A percentile compares a stretch with the other conserved stretches of the same genome.
Conservation (phyloP, 2,329 filamentous ascomycete genomes). For the Pseudogymnoascus sp. region DNA sequence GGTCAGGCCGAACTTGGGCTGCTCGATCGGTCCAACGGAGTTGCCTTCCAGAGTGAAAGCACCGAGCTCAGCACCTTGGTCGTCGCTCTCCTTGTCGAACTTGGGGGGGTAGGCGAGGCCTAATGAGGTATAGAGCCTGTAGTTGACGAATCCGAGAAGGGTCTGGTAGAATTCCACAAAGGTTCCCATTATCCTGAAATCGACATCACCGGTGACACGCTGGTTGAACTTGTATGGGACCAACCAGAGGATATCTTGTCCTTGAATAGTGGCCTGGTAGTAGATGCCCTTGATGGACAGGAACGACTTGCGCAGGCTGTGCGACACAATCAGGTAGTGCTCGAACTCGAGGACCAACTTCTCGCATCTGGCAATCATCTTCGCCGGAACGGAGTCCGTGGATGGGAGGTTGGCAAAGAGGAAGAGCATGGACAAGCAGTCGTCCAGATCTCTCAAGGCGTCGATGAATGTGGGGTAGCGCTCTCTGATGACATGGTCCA, state of each 20-base stretch:
- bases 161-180: slow-evolving; percentile 99
- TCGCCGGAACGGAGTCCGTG: slow-evolving; percentile 80
- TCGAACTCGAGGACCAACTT: slow-evolving; percentile 91
- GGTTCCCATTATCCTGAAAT: slow-evolving; percentile 98
- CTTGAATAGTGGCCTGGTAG: slow-evolving; percentile 95
- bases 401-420: slow-evolving; percentile 95
- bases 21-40: slow-evolving; percentile 48
- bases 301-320: slow-evolving; percentile 92
- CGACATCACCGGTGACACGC: slow-evolving; percentile 84
- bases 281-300: slow-evolving; percentile 99
- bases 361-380: slow-evolving; percentile 94
- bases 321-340: slow-evolving; percentile 90
- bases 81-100: slow-evolving; percentile 81
- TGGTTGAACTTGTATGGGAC: slow-evolving; percentile 98
- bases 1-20: slow-evolving; percentile 46
- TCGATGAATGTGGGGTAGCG: slow-evolving; percentile 96
- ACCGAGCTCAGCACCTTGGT: slow-evolving; percentile 80
- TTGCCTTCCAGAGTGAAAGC: slow-evolving; percentile 87
- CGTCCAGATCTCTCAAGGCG: slow-evolving; percentile 87
- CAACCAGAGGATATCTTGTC: slow-evolving; percentile 94
- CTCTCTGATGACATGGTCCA: slow-evolving; percentile 97
- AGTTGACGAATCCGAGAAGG: slow-evolving; percentile 92
- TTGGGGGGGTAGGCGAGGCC: slow-evolving; percentile 94
- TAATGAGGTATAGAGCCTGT: slow-evolving; percentile 82
- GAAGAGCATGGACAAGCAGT: slow-evolving; percentile 94